Evolutionary conservation across 2,329 filamentous ascomycete species (phyloP), one percentile per base, ranked within the genome.

Genomic region (Phyllosticta capitalensis): DNA sequence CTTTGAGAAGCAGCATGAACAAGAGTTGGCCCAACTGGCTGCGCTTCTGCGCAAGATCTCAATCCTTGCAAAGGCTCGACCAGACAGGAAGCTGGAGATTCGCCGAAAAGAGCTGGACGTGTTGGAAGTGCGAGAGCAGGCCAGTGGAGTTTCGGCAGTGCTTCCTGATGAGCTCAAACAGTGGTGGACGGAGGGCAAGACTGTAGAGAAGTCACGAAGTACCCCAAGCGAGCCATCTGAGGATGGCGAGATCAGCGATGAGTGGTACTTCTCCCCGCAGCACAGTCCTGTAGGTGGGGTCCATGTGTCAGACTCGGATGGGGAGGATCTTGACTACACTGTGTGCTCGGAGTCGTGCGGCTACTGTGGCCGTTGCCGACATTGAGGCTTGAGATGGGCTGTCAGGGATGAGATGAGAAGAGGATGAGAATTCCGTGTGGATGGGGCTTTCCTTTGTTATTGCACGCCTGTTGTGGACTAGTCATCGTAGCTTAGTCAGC

Each of bases 1-100:
- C 2, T 82, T 78, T 79, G 77, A 80, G 61, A 58, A 59, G 6
- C 64, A 72, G 1, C 73, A 80, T 14, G 54, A 69, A 17, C 56
- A 63, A 5, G 64, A 61, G 1, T 66, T 76, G 6, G 48, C 59
- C 0, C 63, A 64, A 19, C 64, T 77, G 5, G 61, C 63, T 3
- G 56, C 28, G 9, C 62, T 76, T 1, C 61, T 77, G 4, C 33
- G 65, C 5, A 67, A 69, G 52, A 68, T 76, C 45, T 58, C 71
- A 2, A 56, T 64, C 0, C 52, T 71, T 14, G 69, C 68, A 52
- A 67, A 58, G 30, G 52, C 59, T 9, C 55, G 67, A 19, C 55
- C 60, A 2, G 60, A 56, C 6, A 61, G 56, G 1, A 62, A 69
- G 50, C 62, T 75, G 14, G 74, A 76, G 54, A 67, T 75, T 6